Percentiles rank a stretch among this genome's conserved stretches.
These are phyloP conservation scores for Bruguiera hainesii DNA, from an alignment of 441 rosid genomes.

Conservation along the genomic window DNA sequence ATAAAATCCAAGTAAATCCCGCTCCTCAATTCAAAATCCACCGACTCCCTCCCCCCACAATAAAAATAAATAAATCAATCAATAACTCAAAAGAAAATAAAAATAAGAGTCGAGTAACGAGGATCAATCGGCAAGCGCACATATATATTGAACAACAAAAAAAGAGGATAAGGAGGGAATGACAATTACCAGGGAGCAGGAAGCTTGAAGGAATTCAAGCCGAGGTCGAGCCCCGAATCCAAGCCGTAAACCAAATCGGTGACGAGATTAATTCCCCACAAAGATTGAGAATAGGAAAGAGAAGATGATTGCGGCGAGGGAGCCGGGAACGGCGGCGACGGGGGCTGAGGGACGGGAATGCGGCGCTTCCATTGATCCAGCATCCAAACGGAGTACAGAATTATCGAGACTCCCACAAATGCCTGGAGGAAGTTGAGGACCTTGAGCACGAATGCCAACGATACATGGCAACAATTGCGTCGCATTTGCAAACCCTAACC, in stretches of 20 bases:
- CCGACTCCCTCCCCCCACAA: no score
- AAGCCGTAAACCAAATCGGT: conserved; percentile 27
- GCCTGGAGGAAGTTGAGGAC: conserved; percentile 66
- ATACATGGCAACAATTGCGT: conserved; percentile 59
- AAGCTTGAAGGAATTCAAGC: conserved; percentile 37
- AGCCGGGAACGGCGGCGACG: conserved; percentile 25
- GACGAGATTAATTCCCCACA: conserved; percentile 25
- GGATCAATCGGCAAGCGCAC: background rate
- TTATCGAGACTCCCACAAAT: conserved; percentile 56
- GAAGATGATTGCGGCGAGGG: conserved; percentile 38
- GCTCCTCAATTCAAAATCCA: background rate
- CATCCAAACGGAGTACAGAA: conserved; percentile 73
- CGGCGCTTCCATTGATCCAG: conserved; percentile 60
- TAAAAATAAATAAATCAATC: background rate
- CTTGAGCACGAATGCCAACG: conserved; percentile 59
- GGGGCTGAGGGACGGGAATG: conserved; percentile 26
- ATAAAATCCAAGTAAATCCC: background rate
- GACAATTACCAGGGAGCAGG: conserved; percentile 59
- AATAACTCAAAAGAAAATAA: background rate
- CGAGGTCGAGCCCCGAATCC: conserved; percentile 34
- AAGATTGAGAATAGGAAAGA: conserved; percentile 23
- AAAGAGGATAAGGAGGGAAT: background rate
- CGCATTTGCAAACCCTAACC: conserved; percentile 27
- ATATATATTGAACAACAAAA: background rate
- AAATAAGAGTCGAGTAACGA: background rate